Conservation (phyloP, 1,139 yeast genomes). For the Arxiozyma slooffiae region DNA sequence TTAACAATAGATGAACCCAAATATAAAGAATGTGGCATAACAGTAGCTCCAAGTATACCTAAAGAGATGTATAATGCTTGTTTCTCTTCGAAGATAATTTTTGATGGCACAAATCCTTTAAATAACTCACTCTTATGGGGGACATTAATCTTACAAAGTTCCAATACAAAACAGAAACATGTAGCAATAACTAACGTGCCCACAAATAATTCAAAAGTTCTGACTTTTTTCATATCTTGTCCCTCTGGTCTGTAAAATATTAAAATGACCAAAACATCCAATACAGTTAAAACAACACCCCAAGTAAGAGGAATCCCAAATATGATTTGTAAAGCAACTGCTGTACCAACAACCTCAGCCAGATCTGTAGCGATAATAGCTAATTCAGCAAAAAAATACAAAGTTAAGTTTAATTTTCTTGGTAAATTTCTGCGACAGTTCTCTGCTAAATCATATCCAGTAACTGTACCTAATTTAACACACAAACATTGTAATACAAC, state of each 20-base stretch:
- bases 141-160: slow-evolving; percentile 57
- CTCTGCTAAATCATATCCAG: slow-evolving; percentile 68
- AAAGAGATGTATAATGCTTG: slow-evolving; percentile 79
- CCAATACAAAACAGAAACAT: slow-evolving; percentile 74
- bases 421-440: slow-evolving; percentile 61
- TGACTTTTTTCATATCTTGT: slow-evolving; percentile 58
- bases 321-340: slow-evolving; percentile 74
- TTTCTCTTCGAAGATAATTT: slow-evolving; percentile 59
- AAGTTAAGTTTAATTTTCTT: slow-evolving; percentile 42
- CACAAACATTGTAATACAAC: slow-evolving; percentile 73
- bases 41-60: slow-evolving; percentile 93
- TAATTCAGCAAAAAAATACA: slow-evolving; percentile 65
- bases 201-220: slow-evolving; percentile 78
- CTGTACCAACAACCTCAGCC: slow-evolving; percentile 82
- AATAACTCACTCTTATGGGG: slow-evolving; percentile 48
- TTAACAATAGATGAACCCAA: slow-evolving; percentile 91
- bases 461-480: slow-evolving; percentile 68
- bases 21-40: slow-evolving; percentile 93
- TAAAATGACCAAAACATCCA: slow-evolving; percentile 76
- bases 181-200: slow-evolving; percentile 70
- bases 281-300: slow-evolving; percentile 74
- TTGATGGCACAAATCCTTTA: slow-evolving; percentile 72
- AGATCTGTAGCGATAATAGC: slow-evolving; percentile 81
- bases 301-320: slow-evolving; percentile 64
- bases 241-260: slow-evolving; percentile 78